Percentiles rank a stretch among this genome's conserved stretches.
Conservation (phyloP, 495 filamentous ascomycete genomes). For the Daldinia concentrica region DNA sequence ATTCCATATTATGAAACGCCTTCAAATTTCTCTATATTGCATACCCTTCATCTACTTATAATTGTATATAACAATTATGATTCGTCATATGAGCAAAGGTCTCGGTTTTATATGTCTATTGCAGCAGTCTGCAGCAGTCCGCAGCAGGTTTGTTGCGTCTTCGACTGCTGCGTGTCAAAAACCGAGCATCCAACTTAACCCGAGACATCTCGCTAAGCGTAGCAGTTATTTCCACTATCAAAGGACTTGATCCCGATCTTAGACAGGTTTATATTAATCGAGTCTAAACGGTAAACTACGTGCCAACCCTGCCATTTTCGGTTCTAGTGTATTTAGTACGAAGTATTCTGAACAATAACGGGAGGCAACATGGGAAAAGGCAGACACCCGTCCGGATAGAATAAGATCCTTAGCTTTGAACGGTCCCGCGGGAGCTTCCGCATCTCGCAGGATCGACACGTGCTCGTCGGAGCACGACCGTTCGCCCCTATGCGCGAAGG, state of each 20-base stretch:
- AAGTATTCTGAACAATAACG: constrained; percentile 7
- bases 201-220: constrained; percentile 18
- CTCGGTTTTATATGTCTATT: neutral
- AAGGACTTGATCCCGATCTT: no score
- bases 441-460: constrained; percentile 32
- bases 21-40: no score
- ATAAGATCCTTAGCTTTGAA: constrained; percentile 18
- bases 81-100: no score
- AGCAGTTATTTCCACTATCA: no score
- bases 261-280: no score
- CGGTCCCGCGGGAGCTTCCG: constrained; percentile 31
- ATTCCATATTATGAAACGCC: no score
- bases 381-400: constrained; percentile 21
- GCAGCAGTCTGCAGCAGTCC: neutral
- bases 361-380: constrained; percentile 19
- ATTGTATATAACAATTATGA: no score
- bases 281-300: no score
- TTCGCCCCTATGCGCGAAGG: constrained; percentile 1
- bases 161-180: neutral
- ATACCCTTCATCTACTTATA: no score
- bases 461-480: constrained; percentile 15
- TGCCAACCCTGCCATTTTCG: no score
- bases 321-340: no score
- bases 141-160: constrained; percentile 3
- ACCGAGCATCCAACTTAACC: neutral